Base-by-base conservation (phyloP, 2,329 filamentous ascomycete species). In the Mycogone perniciosa region DNA sequence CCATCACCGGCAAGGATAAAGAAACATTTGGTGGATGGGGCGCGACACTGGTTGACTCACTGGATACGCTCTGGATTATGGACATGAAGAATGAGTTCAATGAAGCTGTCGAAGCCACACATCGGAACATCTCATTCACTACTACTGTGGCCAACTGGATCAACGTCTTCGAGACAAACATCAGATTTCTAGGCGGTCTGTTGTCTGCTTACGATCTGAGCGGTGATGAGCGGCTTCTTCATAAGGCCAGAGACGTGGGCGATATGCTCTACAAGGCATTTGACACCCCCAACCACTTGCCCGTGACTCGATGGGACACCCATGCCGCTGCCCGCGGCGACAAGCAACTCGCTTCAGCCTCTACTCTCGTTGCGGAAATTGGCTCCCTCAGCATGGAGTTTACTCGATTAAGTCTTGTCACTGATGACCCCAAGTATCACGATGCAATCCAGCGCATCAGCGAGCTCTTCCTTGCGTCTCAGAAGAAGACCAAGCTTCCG, bases 331-430 rank as follows among this genome's bases (percentile, higher is more conserved):
- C 70, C 51, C 62, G 57, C 0, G 70, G 71, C 7, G 50, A 60
- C 0, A 67, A 65, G 0, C 57, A 72, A 9, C 40, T 48, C 0
- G 57, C 69, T 0, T 69, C 74, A 51, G 10, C 26, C 0, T 59
- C 52, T 2, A 71, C 75, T 6, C 69, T 73, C 8, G 68, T 72
- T 6, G 74, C 74, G 7, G 69, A 70, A 4, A 68, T 72, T 2
- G 86, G 85, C 5, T 87, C 84, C 4, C 70, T 90, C 45, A 84
- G 80, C 1, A 67, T 91, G 54, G 87, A 91, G 59, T 83, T 90
- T 63, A 88, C 84, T 10, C 76, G 84, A 11, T 70, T 91, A 46
- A 84, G 85, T 4, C 86, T 89, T 63, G 68, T 90, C 52, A 89
- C 86, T 0, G 82, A 80, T 31, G 76, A 89, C 53, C 69, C 78